A percentile compares a stretch with the other conserved stretches of the same genome.
Evolutionary conservation across 208 protist species (phyloP).

Genomic region (Crithidia thermophila): DNA sequence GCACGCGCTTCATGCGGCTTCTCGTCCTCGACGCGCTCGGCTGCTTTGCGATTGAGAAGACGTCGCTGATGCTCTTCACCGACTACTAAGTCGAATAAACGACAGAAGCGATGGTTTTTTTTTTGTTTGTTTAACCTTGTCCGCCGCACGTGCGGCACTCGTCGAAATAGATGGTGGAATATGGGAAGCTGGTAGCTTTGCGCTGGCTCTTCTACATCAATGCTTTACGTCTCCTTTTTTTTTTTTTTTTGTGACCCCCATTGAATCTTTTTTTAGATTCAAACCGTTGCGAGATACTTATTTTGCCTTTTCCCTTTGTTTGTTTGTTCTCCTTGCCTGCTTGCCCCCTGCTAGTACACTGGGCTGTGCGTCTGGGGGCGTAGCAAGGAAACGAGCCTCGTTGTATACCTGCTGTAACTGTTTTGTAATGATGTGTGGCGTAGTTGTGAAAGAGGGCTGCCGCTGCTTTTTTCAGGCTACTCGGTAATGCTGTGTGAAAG

Average conservation of each 20-base stretch:
- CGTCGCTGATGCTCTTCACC: constrained; percentile 75
- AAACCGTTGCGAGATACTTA: too few species aligned
- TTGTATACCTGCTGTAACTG: neutral
- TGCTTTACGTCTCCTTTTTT: neutral
- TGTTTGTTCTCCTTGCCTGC: too few species aligned
- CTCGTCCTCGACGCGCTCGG: constrained; percentile 75
- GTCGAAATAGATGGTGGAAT: too few species aligned
- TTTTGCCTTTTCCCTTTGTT: too few species aligned
- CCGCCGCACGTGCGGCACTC: too few species aligned
- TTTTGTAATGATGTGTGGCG: too few species aligned
- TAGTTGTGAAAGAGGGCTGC: too few species aligned
- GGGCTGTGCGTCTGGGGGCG: neutral
- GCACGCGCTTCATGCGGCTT: constrained; percentile 70
- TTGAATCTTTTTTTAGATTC: too few species aligned
- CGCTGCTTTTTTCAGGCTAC: too few species aligned
- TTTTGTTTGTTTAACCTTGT: constrained; percentile 1
- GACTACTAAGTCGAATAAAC: constrained; percentile 37
- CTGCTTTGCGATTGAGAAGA: constrained; percentile 79
- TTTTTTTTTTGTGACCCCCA: neutral
- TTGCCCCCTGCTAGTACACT: too few species aligned
- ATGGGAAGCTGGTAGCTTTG: too few species aligned
- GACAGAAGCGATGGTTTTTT: neutral
- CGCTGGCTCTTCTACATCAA: neutral
- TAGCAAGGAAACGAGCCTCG: neutral
- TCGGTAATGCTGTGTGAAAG: too few species aligned